Percentiles rank a stretch among this genome's conserved stretches.
These are phyloP conservation scores for Volvox africanus DNA, from an alignment of 139 green algal species.

Conservation along the genomic window DNA sequence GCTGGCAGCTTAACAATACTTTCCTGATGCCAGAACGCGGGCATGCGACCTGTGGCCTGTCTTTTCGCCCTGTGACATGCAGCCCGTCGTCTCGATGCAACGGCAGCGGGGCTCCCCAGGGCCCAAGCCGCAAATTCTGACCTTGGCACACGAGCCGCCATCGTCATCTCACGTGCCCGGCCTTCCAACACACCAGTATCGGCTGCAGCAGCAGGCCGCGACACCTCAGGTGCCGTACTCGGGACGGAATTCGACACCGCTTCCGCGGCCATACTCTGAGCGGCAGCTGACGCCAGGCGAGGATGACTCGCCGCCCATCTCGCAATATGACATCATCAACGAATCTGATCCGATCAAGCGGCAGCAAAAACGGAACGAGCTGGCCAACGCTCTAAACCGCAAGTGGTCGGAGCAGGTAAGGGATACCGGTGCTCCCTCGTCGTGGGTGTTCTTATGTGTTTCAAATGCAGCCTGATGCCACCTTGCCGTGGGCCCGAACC, in stretches of 20 bases:
- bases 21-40: too few relatives aligned
- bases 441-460: too few relatives aligned
- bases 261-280: background rate
- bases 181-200: slow-evolving; percentile 25
- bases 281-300: background rate
- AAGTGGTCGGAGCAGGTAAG: slow-evolving; percentile 52
- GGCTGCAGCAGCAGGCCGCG: background rate
- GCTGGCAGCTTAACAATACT: too few relatives aligned
- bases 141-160: slow-evolving; percentile 1
- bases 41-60: too few relatives aligned
- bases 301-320: slow-evolving; percentile 22
- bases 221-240: background rate
- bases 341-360: slow-evolving; percentile 33
- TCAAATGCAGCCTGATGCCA: too few relatives aligned
- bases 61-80: background rate
- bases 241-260: background rate
- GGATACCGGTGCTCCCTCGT: too few relatives aligned
- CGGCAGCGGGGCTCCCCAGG: slow-evolving; percentile 23
- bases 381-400: slow-evolving; percentile 44
- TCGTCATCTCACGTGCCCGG: background rate
- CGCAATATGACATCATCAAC: slow-evolving; percentile 50
- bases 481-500: background rate
- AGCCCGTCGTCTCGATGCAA: background rate
- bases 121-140: slow-evolving; percentile 47
- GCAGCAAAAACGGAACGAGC: slow-evolving; percentile 48